These are phyloP conservation scores for Microstegium vimineum DNA, from an alignment of 176 grass and related monocot species.

Conservation along the genomic window DNA sequence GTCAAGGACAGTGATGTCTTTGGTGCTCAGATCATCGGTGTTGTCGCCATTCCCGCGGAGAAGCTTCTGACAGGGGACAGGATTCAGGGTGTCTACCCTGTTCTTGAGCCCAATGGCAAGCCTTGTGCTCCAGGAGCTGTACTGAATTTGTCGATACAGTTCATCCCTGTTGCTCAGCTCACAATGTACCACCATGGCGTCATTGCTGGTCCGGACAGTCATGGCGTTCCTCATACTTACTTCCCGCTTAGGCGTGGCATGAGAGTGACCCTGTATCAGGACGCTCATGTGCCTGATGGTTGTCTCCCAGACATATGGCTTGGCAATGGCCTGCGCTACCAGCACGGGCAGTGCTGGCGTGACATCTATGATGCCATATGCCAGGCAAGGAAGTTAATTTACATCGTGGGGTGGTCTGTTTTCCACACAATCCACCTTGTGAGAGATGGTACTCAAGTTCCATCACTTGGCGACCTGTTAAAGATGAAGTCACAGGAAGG, in stretches of 20 bases:
- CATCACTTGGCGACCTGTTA: slow-evolving; percentile 60
- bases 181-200: slow-evolving; percentile 66
- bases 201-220: slow-evolving; percentile 42
- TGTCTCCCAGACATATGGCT: slow-evolving; percentile 67
- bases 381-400: slow-evolving; percentile 65
- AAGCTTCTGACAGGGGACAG: slow-evolving; percentile 40
- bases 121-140: slow-evolving; percentile 45
- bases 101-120: slow-evolving; percentile 66
- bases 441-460: slow-evolving; percentile 19
- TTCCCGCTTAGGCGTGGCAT: slow-evolving; percentile 61
- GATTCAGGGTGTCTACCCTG: slow-evolving; percentile 49
- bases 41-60: slow-evolving; percentile 48
- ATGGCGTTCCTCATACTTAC: slow-evolving; percentile 74
- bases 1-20: slow-evolving; percentile 83
- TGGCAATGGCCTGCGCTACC: slow-evolving; percentile 57
- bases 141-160: slow-evolving; percentile 63
- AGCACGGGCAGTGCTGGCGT: slow-evolving; percentile 73
- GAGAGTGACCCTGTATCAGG: slow-evolving; percentile 75
- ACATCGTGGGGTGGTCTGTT: slow-evolving; percentile 78
- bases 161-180: slow-evolving; percentile 54
- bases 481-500: slow-evolving; percentile 80
- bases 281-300: slow-evolving; percentile 77
- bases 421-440: slow-evolving; percentile 65
- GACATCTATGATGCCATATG: slow-evolving; percentile 80
- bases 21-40: slow-evolving; percentile 66